Conservation (phyloP, 1,284 basidiomycete species). For the Heimioporus punctisporus region DNA sequence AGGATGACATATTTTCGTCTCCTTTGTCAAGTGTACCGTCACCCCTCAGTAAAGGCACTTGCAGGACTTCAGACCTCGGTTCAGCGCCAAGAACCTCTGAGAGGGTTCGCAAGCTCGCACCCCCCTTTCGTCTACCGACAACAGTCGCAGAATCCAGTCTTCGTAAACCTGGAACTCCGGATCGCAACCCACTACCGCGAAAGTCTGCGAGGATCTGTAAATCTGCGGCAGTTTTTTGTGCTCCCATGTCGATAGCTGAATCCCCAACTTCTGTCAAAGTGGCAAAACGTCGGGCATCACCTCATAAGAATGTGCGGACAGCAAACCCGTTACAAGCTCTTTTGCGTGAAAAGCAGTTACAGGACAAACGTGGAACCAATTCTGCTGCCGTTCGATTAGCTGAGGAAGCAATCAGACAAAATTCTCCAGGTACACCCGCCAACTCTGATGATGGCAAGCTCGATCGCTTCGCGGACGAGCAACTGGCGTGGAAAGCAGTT, state of each 20-base stretch:
- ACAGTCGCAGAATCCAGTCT: too few relatives aligned
- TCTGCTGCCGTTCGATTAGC: conserved; percentile 45
- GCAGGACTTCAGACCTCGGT: too few relatives aligned
- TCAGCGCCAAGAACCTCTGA: too few relatives aligned
- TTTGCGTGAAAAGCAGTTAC: conserved; percentile 51
- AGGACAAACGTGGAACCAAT: conserved; percentile 46
- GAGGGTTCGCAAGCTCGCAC: too few relatives aligned
- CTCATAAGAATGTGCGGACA: conserved; percentile 29
- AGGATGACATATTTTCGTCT: conserved; percentile 18
- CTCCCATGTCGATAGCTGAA: conserved; percentile 12
- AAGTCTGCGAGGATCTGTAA: conserved; percentile 19
- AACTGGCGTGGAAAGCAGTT: conserved; percentile 39
- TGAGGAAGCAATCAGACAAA: conserved; percentile 38
- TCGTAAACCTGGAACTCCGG: not conserved
- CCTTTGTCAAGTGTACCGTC: conserved; percentile 27
- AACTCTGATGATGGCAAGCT: conserved; percentile 39
- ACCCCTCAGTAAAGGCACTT: not conserved
- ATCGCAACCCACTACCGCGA: conserved; percentile 7
- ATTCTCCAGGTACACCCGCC: conserved; percentile 32
- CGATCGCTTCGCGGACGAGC: conserved; percentile 38
- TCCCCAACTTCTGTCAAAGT: conserved; percentile 2
- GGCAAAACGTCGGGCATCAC: not conserved
- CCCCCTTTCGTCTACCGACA: too few relatives aligned
- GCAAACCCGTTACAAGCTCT: conserved; percentile 55
- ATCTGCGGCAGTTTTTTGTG: conserved; percentile 1